Evolutionary conservation across 1,139 yeast species (phyloP).

Genomic region (Nadsonia commutata): DNA sequence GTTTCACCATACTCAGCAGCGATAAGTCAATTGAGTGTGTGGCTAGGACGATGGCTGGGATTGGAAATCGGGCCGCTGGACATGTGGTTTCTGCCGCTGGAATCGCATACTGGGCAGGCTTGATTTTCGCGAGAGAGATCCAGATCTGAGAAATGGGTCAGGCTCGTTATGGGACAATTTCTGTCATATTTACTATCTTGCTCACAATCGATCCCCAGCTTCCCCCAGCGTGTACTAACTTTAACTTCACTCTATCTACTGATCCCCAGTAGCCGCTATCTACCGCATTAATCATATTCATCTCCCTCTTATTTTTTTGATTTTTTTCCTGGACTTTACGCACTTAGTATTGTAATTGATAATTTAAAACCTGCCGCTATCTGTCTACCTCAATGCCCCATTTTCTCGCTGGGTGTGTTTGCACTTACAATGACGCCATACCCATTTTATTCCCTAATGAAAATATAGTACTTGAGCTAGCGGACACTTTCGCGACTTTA

Average conservation of each 20-base stretch:
- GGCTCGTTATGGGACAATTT: too few relatives aligned
- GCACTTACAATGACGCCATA: neutral
- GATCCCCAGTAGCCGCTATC: neutral
- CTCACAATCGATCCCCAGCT: too few relatives aligned
- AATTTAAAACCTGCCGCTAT: neutral
- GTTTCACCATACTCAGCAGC: neutral
- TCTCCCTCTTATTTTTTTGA: neutral
- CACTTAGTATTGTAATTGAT: neutral
- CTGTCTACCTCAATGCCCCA: too few relatives aligned
- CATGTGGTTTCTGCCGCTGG: neutral
- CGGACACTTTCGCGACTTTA: neutral
- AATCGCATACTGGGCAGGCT: neutral
- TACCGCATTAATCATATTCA: too few relatives aligned
- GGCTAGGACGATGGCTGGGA: neutral
- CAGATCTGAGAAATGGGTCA: too few relatives aligned
- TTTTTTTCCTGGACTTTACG: neutral
- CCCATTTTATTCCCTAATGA: neutral
- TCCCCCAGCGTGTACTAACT: too few relatives aligned
- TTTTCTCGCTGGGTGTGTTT: too few relatives aligned
- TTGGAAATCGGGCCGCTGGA: neutral
- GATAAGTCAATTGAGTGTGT: neutral
- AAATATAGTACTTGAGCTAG: neutral
- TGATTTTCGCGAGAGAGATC: neutral
- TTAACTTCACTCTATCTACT: neutral
- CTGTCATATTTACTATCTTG: too few relatives aligned